These are phyloP conservation scores for Sphaerulina musiva DNA, from an alignment of 2,329 filamentous ascomycete genomes.

Conservation along the genomic window DNA sequence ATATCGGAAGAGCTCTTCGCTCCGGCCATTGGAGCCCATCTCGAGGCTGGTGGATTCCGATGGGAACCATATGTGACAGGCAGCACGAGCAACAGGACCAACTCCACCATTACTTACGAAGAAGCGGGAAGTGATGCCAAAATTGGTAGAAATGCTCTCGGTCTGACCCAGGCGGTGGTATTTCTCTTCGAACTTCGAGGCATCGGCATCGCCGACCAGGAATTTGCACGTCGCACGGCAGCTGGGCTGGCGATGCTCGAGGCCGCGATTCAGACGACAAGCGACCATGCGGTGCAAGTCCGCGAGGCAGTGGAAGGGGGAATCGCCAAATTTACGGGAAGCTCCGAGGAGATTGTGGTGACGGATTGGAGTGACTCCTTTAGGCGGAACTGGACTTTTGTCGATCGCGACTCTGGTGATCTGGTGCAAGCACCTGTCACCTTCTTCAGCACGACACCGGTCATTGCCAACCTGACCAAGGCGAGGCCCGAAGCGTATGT, in stretches of 20 bases:
- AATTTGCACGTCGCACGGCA: constrained; percentile 32
- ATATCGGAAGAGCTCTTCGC: constrained; percentile 34
- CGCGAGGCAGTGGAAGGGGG: constrained; percentile 29
- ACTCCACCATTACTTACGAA: constrained; percentile 25
- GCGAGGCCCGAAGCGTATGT: constrained; percentile 33
- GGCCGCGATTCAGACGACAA: constrained; percentile 33
- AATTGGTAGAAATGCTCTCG: constrained; percentile 36
- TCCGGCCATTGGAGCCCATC: constrained; percentile 29
- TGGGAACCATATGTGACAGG: constrained; percentile 34
- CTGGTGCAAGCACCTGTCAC: constrained; percentile 33
- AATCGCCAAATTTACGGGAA: constrained; percentile 26
- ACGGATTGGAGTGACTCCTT: constrained; percentile 29
- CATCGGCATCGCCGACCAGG: constrained; percentile 34
- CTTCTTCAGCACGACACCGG: constrained; percentile 34
- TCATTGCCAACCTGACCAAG: constrained; percentile 33
- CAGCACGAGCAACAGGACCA: constrained; percentile 20
- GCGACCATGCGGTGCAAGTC: constrained; percentile 28
- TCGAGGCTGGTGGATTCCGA: constrained; percentile 28
- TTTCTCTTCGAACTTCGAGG: constrained; percentile 36
- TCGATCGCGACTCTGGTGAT: constrained; percentile 30
- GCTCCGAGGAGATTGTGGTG: constrained; percentile 30
- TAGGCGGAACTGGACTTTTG: constrained; percentile 33
- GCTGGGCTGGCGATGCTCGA: constrained; percentile 34
- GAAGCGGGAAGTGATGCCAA: constrained; percentile 36
- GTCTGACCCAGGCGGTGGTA: constrained; percentile 32